Base-by-base conservation (phyloP, 225 moss, liverwort and hornwort genomes). In the Rhytidiadelphus loreus region DNA sequence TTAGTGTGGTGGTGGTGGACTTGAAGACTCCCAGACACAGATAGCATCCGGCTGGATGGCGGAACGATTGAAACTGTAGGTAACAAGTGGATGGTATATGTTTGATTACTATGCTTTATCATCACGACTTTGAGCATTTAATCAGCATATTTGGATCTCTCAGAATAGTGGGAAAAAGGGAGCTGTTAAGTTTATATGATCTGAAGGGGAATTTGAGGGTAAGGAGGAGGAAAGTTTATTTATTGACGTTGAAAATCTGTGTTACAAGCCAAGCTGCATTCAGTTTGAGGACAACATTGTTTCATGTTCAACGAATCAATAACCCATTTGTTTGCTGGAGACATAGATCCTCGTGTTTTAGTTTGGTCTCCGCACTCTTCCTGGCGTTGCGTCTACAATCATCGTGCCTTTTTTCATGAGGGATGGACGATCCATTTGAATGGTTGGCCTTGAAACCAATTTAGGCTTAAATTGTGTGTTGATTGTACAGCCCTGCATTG, bases 1-100 rank as follows among this genome's bases (percentile, higher is more conserved):
- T 97, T 66, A 97, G 97, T 72, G 98, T 97, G n/a, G 96, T 98
- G 87, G 98, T 98, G 82, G 96, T 98, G 83, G 97, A 98, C 77
- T 89, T 98, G 89, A 96, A 90, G 91, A 72, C 84, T 82, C 35
- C 61, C 44, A 64, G 72, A 55, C 87, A 80, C 63, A 93, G 95
- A 92, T 96, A 95, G 95, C 89, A 94, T 81, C 75, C 80, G 68
- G 80, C 37, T 87, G 78, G 55, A 57, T 63, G 48, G 59, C 52
- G 80, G 53, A 44, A 80, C 65, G 65, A 92, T 91, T 84, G 74
- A 83, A 87, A 63, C 71, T 41, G 43, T 72, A 88, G 89, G 88
- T 71, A 79, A 75, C 81, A 68, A 85, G 57, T 82, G 91, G 72
- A 62, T 58, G 84, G 76, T 64, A 41, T 69, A 62, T 82, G 88